These are phyloP conservation scores for Skeletonema potamos DNA, from an alignment of 108 stramenopile genomes.

Conservation along the genomic window DNA sequence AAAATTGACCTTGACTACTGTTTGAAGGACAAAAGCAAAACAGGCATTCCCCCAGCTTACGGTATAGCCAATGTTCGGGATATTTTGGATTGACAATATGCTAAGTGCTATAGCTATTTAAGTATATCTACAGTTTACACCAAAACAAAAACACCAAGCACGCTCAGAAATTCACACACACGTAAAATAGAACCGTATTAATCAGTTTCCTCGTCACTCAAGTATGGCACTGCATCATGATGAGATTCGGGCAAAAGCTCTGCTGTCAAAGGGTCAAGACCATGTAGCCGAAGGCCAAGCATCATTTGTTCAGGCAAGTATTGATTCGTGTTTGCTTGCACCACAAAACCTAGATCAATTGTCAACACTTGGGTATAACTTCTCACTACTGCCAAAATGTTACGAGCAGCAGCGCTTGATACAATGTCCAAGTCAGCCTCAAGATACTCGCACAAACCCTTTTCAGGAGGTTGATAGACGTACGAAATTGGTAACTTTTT, in stretches of 20 bases:
- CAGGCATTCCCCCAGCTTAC: constrained; percentile 49
- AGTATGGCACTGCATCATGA: constrained; percentile 16
- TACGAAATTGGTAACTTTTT: constrained; percentile 69
- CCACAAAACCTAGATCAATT: constrained; percentile 82
- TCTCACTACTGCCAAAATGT: constrained; percentile 73
- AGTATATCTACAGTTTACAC: background rate
- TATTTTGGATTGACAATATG: constrained; percentile 31
- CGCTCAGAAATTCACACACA: background rate
- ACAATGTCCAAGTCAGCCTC: constrained; percentile 89
- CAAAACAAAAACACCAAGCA: background rate
- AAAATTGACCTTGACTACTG: constrained; percentile 43
- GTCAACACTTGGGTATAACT: constrained; percentile 78
- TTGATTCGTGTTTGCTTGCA: constrained; percentile 68
- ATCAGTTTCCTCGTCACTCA: constrained; percentile 4
- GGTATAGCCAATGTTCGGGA: constrained; percentile 32
- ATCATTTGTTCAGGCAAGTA: constrained; percentile 88
- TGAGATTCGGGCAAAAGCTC: constrained; percentile 52
- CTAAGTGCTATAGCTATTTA: background rate
- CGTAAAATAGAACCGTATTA: background rate
- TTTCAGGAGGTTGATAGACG: constrained; percentile 57
- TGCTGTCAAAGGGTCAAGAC: constrained; percentile 82
- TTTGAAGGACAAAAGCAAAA: background rate
- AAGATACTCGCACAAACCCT: constrained; percentile 60
- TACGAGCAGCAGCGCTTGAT: constrained; percentile 74
- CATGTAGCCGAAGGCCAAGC: constrained; percentile 76